Base-by-base conservation (phyloP, 202 grass and related monocot species). In the Eragrostis tef region DNA sequence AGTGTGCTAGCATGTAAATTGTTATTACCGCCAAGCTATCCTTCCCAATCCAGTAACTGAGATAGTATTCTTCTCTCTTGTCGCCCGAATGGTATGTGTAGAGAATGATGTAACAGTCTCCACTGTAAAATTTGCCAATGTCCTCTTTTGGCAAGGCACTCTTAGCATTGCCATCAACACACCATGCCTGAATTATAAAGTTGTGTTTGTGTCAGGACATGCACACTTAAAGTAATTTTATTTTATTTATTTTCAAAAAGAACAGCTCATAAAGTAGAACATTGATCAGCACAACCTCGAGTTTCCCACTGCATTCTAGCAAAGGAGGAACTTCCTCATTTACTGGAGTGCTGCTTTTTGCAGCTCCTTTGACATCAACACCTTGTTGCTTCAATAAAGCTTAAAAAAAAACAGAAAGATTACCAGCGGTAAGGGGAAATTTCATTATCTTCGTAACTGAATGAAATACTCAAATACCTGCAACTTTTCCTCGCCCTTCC, bases 341-440 rank as follows among this genome's bases (percentile, higher is more conserved):
- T 65, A 93, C 81, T 86, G 90, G 86, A 79, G 86, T 71, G 51
- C 75, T 65, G 67, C 29, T 81, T 88, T 94, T 97, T 74, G 94
- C 47, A 71, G 84, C 62, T 82, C 92, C 94, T 74, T 97, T 97
- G 44, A 97, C 75, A 88, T 97, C 92, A 50, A 93, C 92, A 73
- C 94, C 94, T 81, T 94, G 90, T 77, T 97, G 94, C 88, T 97
- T 97, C 88, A 97, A 70, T 76, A 97, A 89, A 83, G 94, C 94
- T 97, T 65, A 45, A 84, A 84, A 70, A 76, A 68, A 71, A 51
- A 68, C 25, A 36, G 64, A 84, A 89, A 79, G 21, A 70, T 56
- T 66, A 76, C 48, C 58, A 92, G 44, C 66, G 42, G 36, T 14
- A 57, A 48, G 11, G 19, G 36, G 20, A 67, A 39, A 6, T 58